A percentile compares a stretch with the other conserved stretches of the same genome.
phyloP scores from a whole-genome alignment of 805 yeast species.

The Hanseniaspora guilliermondii region DNA sequence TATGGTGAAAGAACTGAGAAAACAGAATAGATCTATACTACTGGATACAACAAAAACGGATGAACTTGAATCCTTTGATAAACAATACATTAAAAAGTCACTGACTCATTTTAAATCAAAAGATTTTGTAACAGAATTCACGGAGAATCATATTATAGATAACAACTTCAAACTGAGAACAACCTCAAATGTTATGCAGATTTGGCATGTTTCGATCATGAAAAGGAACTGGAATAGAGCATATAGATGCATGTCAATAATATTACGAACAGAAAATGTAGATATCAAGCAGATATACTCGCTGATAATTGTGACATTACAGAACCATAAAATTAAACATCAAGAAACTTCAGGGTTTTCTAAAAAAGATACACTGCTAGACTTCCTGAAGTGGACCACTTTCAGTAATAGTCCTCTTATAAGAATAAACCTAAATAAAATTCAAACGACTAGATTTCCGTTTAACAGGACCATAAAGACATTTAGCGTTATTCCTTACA shows the following conservation, averaged over 20 bases:
- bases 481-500: conserved; percentile 1
- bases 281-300: conserved; percentile 55
- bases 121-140: conserved; percentile 5
- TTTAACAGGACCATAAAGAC: conserved; percentile 8
- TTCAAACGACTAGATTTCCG: conserved; percentile 6
- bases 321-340: conserved; percentile 11
- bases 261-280: conserved; percentile 37
- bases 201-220: conserved; percentile 40
- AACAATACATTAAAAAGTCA: conserved; percentile 3
- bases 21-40: not conserved
- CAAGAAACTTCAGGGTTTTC: not conserved
- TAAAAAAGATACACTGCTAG: not conserved
- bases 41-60: conserved; percentile 4
- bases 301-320: conserved; percentile 44
- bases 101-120: not conserved
- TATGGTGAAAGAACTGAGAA: conserved; percentile 4
- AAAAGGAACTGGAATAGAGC: conserved; percentile 44
- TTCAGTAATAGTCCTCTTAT: conserved; percentile 1
- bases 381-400: not conserved
- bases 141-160: conserved; percentile 1
- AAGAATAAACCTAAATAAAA: not conserved
- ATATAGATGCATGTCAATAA: conserved; percentile 37
- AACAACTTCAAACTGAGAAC: conserved; percentile 12
- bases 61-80: conserved; percentile 5
- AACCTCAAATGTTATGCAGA: conserved; percentile 26